Conservation (phyloP, 352 stramenopile species). For the Globisporangium orthogonon region DNA sequence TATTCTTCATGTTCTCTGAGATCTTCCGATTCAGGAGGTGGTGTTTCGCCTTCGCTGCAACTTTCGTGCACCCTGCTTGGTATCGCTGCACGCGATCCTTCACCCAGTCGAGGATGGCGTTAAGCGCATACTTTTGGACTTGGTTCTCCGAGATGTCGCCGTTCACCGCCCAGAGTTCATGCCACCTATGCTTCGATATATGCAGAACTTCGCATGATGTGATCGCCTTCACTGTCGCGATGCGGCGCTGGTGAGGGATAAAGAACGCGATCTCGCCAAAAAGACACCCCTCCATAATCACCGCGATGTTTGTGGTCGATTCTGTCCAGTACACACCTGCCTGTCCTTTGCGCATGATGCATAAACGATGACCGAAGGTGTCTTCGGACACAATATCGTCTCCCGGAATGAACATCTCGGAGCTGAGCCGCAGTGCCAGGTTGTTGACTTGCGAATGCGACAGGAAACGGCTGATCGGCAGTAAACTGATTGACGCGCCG, state of each 20-base stretch:
- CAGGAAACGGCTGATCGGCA: constrained; percentile 59
- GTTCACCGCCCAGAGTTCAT: constrained; percentile 41
- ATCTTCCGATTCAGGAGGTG: constrained; percentile 23
- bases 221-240: constrained; percentile 53
- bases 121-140: constrained; percentile 41
- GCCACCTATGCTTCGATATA: constrained; percentile 54
- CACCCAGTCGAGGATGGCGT: constrained; percentile 62
- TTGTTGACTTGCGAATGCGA: constrained; percentile 58
- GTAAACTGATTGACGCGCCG: constrained; percentile 28
- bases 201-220: constrained; percentile 59
- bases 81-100: constrained; percentile 31
- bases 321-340: constrained; percentile 49
- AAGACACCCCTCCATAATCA: constrained; percentile 52
- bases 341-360: constrained; percentile 43
- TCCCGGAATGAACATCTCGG: constrained; percentile 65
- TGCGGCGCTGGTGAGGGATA: constrained; percentile 39
- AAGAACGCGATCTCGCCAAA: constrained; percentile 76
- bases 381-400: constrained; percentile 58
- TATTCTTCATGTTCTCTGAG: constrained; percentile 17
- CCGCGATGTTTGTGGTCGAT: constrained; percentile 40
- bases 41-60: constrained; percentile 38
- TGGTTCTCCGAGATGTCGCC: constrained; percentile 32
- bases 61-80: constrained; percentile 23
- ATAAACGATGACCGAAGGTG: constrained; percentile 49
- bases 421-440: constrained; percentile 46